Percentiles rank a stretch among this genome's conserved stretches.
Conservation (phyloP, 768 basidiomycete species). For the Daedaleopsis sinensis region DNA sequence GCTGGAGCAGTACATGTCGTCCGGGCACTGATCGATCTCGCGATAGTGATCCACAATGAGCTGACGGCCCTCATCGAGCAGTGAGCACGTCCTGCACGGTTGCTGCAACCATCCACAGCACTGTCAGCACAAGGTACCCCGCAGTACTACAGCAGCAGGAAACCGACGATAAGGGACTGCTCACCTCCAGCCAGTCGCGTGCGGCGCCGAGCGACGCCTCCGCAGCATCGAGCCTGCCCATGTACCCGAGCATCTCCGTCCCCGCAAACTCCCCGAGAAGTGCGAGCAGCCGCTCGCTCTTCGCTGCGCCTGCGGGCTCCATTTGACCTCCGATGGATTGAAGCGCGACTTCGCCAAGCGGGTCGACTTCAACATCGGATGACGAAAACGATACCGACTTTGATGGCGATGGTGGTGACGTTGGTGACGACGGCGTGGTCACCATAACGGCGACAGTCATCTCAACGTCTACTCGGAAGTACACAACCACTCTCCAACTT, state of each 20-base stretch:
- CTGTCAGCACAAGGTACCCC: background rate
- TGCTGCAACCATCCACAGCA: background rate
- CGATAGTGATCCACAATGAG: background rate
- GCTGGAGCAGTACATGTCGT: background rate
- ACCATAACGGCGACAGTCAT: no score
- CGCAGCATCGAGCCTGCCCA: slow-evolving; percentile 4
- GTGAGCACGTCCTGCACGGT: background rate
- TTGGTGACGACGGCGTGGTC: no score
- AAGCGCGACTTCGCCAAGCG: no score
- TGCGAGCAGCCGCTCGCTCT: background rate
- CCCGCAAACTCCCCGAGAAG: background rate
- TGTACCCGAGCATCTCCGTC: background rate
- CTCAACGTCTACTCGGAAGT: no score
- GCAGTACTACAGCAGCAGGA: no score
- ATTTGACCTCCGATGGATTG: no score
- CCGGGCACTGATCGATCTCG: slow-evolving; percentile 1
- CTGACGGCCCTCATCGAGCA: background rate
- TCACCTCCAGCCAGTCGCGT: background rate
- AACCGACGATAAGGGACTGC: no score
- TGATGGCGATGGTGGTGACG: no score
- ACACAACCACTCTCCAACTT: no score
- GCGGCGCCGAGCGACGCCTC: background rate
- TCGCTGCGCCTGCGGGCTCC: no score
- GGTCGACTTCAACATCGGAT: no score
- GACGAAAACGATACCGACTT: no score